Base-by-base conservation (phyloP, 164 flowering plant genomes). In the Macadamia tetraphylla region DNA sequence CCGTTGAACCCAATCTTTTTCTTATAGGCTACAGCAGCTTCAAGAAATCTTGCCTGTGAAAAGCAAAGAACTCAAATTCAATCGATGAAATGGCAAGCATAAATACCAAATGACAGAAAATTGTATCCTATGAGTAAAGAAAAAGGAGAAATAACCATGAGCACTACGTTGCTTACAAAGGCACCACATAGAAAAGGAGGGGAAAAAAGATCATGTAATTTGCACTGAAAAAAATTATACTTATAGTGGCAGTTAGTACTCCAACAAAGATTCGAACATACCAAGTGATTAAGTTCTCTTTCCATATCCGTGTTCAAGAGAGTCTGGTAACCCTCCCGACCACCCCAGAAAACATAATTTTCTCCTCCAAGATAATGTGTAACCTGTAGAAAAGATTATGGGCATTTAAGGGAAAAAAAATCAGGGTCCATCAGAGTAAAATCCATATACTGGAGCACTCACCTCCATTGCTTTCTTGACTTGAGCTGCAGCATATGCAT, bases 401-500 rank as follows among this genome's bases (percentile, higher is more conserved):
- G 29, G 17, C 9, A 57, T 23, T 63, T 64, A 40, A 9, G 46
- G 23, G 13, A 31, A 15, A 40, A 32, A 9, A 29, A 59, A 9
- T 31, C 49, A 2, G n/a, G 14, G 13, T 5, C 11, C 7, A 6
- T 44, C 55, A 31, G 58, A 12, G 18, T 29, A 56, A 40, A 40
- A 12, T 61, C 18, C 31, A 60, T 59, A 61, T 11, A 64, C 49
- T 58, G 18, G 11, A 57, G 5, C 10, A 67, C 81, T n/a, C 57
- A 90, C 98, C 91, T 92, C 98, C 62, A 94, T 90, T 60, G 98
- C 96, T 79, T 94, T 94, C 92, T 94, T 94, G 66, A 94, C 98
- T 81, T 94, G 98, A 60, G 98, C 96, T 18, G 96, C 98, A 65
- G 88, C 87, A 80, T 87, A 94, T 44, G 92, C 97, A 79, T 92